phyloP scores from a whole-genome alignment of 2,329 filamentous ascomycete genomes.

The Fusarium ambrosium region DNA sequence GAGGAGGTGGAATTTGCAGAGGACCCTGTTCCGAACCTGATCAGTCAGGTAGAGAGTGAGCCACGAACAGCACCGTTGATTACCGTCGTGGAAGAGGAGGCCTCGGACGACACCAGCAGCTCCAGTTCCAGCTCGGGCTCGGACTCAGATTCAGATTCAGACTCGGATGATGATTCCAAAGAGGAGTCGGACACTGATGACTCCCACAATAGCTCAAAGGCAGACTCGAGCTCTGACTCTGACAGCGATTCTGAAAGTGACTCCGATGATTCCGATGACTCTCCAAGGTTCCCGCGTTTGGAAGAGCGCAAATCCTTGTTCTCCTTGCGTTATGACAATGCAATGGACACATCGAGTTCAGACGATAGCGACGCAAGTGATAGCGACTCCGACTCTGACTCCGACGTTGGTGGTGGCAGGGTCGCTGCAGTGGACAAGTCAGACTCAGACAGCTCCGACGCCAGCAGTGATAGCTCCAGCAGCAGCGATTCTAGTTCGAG shows the following conservation, averaged over 20 bases:
- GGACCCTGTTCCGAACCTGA: not conserved
- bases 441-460: constrained; percentile 22
- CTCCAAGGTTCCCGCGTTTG: not conserved
- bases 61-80: constrained; percentile 1
- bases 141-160: constrained; percentile 27
- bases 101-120: constrained; percentile 35
- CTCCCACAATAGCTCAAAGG: constrained; percentile 15
- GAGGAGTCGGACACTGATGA: constrained; percentile 52
- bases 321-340: not conserved
- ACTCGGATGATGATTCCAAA: constrained; percentile 52
- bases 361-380: constrained; percentile 27
- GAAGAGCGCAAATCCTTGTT: not conserved
- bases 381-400: constrained; percentile 27
- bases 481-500: constrained; percentile 40
- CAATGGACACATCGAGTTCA: not conserved
- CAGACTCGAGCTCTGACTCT: not conserved
- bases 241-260: constrained; percentile 1
- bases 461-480: constrained; percentile 36
- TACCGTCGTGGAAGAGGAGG: constrained; percentile 20
- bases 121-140: constrained; percentile 52
- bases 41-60: not conserved
- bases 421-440: constrained; percentile 16
- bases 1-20: constrained; percentile 42
- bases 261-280: not conserved
- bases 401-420: not conserved